phyloP scores from a whole-genome alignment of 345 rosid species.

The Lumnitzera littorea region DNA sequence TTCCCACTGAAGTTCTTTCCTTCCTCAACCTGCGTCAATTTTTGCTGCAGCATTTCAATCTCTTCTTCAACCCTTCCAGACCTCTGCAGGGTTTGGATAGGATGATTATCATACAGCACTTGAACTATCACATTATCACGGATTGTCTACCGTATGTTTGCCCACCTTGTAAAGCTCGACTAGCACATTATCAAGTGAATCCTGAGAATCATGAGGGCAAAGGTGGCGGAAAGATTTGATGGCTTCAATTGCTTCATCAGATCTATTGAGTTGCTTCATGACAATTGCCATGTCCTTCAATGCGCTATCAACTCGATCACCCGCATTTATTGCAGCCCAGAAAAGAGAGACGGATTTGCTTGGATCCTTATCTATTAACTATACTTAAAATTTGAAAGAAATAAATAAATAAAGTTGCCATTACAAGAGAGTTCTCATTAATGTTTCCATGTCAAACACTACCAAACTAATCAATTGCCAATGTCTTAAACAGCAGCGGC shows the following conservation, averaged over 20 bases:
- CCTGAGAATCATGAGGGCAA: constrained; percentile 77
- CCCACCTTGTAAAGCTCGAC: constrained; percentile 85
- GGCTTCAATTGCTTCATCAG: constrained; percentile 94
- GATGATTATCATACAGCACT: no score
- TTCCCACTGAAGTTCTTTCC: constrained; percentile 45
- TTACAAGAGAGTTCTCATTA: no score
- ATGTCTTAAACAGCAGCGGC: no score
- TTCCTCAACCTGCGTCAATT: constrained; percentile 54
- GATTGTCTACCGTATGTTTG: neutral
- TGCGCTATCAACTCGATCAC: constrained; percentile 21
- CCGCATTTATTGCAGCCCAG: constrained; percentile 84
- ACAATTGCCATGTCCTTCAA: constrained; percentile 62
- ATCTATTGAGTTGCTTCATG: constrained; percentile 72
- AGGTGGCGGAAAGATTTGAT: constrained; percentile 69
- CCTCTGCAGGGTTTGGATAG: constrained; percentile 31
- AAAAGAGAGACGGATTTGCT: constrained; percentile 68
- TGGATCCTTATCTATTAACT: constrained; percentile 76
- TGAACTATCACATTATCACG: neutral
- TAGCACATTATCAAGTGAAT: constrained; percentile 87
- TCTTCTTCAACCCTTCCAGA: constrained; percentile 79
- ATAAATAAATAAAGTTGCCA: no score
- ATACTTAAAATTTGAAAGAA: neutral
- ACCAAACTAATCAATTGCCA: no score
- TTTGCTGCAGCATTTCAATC: constrained; percentile 61
- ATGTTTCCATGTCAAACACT: no score